phyloP scores from a whole-genome alignment of 2,329 filamentous ascomycete genomes.

The Ophiostoma novo-ulmi region DNA sequence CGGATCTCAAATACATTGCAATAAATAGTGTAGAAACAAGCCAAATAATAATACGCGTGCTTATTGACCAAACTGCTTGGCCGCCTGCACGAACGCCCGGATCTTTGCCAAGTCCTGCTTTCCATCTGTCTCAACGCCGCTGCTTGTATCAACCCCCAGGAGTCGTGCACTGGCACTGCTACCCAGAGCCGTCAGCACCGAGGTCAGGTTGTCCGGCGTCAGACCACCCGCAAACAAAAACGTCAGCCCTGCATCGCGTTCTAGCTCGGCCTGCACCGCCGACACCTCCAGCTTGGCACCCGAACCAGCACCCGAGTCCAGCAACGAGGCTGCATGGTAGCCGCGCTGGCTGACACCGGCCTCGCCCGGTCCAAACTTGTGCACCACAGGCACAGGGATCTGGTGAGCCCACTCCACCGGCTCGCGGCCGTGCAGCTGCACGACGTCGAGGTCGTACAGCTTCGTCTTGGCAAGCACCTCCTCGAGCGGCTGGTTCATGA shows the following conservation, averaged over 20 bases:
- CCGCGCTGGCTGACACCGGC: slow-evolving; percentile 67
- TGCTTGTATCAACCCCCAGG: slow-evolving; percentile 86
- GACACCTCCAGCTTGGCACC: slow-evolving; percentile 71
- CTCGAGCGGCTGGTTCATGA: slow-evolving; percentile 80
- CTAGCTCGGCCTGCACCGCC: slow-evolving; percentile 62
- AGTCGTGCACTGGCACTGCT: slow-evolving; percentile 43
- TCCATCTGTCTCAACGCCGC: slow-evolving; percentile 81
- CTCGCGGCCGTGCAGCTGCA: slow-evolving; percentile 89
- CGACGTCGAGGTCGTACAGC: slow-evolving; percentile 72
- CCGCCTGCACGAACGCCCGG: slow-evolving; percentile 68
- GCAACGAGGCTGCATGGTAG: slow-evolving; percentile 74
- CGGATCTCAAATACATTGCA: not conserved
- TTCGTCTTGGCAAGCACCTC: slow-evolving; percentile 76
- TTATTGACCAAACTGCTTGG: slow-evolving; percentile 46
- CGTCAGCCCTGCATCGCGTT: slow-evolving; percentile 62
- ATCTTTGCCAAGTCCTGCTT: slow-evolving; percentile 79
- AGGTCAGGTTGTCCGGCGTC: slow-evolving; percentile 69
- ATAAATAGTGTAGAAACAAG: not conserved
- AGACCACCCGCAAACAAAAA: slow-evolving; percentile 83
- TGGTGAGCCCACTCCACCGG: slow-evolving; percentile 83
- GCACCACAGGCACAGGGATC: slow-evolving; percentile 90
- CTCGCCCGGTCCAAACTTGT: slow-evolving; percentile 73
- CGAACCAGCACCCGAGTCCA: slow-evolving; percentile 82
- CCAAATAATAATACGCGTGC: not conserved
- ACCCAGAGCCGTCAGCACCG: slow-evolving; percentile 59